Conservation (phyloP, 2,329 filamentous ascomycete species). For the Trichoderma cornu-damae region DNA sequence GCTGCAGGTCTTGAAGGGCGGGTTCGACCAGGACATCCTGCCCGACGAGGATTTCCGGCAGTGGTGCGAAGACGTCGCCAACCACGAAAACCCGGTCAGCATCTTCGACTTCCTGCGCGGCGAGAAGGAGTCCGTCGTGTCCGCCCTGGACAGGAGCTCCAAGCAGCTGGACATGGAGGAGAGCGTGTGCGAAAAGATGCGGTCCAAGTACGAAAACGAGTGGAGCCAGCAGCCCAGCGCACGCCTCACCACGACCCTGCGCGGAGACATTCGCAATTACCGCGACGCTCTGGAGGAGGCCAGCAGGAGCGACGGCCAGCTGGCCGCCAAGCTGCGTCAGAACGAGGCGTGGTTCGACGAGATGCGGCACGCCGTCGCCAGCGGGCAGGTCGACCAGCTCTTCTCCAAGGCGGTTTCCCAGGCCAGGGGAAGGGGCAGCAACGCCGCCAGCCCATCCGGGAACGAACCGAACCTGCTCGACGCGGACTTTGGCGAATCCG, state of each 20-base stretch:
- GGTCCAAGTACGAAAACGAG: slow-evolving; percentile 89
- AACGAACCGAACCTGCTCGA: slow-evolving; percentile 79
- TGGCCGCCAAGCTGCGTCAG: slow-evolving; percentile 77
- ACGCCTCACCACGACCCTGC: slow-evolving; percentile 77
- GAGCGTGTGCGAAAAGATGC: slow-evolving; percentile 98
- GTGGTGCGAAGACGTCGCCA: slow-evolving; percentile 91
- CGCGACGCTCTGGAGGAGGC: slow-evolving; percentile 86
- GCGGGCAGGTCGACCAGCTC: slow-evolving; percentile 78
- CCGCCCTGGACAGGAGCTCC: slow-evolving; percentile 68
- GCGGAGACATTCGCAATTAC: slow-evolving; percentile 83
- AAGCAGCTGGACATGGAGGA: slow-evolving; percentile 96
- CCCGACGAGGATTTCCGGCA: slow-evolving; percentile 87
- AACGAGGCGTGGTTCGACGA: slow-evolving; percentile 89
- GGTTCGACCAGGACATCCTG: slow-evolving; percentile 80
- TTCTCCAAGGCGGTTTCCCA: slow-evolving; percentile 85
- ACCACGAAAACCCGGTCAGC: slow-evolving; percentile 70
- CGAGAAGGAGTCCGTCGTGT: slow-evolving; percentile 70
- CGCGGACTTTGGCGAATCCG: slow-evolving; percentile 79
- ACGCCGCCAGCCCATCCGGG: slow-evolving; percentile 54
- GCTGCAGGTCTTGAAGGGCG: slow-evolving; percentile 85
- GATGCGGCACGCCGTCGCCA: slow-evolving; percentile 85
- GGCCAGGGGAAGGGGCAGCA: slow-evolving; percentile 61
- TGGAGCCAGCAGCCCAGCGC: slow-evolving; percentile 98
- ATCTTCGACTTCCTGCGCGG: slow-evolving; percentile 75
- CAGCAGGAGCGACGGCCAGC: slow-evolving; percentile 74